Base-by-base conservation (phyloP, 2,329 filamentous ascomycete species). In the Monosporascus cannonballus region DNA sequence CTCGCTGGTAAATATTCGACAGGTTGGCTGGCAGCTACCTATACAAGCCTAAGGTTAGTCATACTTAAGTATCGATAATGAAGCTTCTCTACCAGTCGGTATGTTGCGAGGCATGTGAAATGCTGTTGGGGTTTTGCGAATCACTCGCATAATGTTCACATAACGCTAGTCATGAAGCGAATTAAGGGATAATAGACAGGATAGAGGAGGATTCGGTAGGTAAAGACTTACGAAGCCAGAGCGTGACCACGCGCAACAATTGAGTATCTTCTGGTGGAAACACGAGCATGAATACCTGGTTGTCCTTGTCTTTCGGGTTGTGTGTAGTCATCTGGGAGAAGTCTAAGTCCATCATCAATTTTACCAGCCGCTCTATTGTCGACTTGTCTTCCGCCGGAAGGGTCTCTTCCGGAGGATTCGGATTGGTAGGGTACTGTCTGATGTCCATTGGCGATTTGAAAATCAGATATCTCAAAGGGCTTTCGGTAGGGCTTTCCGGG, bases 191-290 rank as follows among this genome's bases (percentile, higher is more conserved):
- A 34, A 11, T 34, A 34, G 30, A 34, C 30, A 34, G 30, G 30
- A 2, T 34, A 34, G 4, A 14, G 9, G 30, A 34, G 30, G 11
- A 34, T 34, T 34, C 11, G 30, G 30, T 14, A 22, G n/a, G 20
- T 46, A 25, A n/a, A 14, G 38, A 64, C 64, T 62, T 57, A 67
- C 64, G 60, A 51, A 67, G 58, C 64, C 64, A 67, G n/a, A 60
- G 49, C 50, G 59, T 61, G 18, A 67, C 27, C 20, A 60, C 30
- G 18, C 54, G 59, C n/a, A 59, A 51, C 20, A 62, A 42, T 37
- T 64, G 62, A 38, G 18, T 24, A 25, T 62, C 61, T 24, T 57
- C 55, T n/a, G 51, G 36, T 3, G 64, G 64, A 50, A 66, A 56
- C 8, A 66, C 27, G 34, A 68, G 46, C 62, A 67, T 64, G 47